Percentiles rank a stretch among this genome's conserved stretches.
Conservation (phyloP, 192 early-diverging fungal genomes). For the Rhizoclosmatium sp. region DNA sequence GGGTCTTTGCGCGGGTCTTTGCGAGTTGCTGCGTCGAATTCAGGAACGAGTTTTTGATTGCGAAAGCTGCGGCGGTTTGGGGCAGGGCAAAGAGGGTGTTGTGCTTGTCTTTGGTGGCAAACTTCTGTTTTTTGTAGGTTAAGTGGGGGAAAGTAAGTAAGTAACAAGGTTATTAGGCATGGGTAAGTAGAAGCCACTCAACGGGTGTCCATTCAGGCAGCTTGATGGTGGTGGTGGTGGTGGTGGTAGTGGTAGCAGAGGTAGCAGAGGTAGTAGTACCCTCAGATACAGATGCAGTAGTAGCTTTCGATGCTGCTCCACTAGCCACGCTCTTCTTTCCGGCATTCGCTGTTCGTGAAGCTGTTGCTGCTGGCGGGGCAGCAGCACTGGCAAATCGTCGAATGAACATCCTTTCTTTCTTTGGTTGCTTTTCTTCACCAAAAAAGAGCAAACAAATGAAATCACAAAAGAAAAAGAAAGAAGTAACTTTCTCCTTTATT, state of each 20-base stretch:
- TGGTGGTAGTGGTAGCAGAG: neutral
- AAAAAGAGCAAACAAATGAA: neutral
- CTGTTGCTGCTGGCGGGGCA: neutral
- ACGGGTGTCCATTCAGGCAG: neutral
- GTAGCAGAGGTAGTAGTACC: neutral
- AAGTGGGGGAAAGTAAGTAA: no score
- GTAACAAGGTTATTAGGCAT: neutral
- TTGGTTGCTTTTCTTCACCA: no score
- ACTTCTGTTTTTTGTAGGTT: neutral
- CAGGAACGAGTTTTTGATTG: slow-evolving; percentile 16
- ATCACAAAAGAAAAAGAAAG: neutral
- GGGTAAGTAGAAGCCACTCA: neutral
- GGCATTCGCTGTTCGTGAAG: no score
- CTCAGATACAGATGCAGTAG: neutral
- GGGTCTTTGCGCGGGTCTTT: neutral
- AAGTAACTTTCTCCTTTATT: neutral
- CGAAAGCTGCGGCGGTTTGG: neutral
- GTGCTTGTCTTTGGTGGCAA: neutral
- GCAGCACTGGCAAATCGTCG: neutral
- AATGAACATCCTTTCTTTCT: no score
- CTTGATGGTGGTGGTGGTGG: no score
- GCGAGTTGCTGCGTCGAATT: neutral
- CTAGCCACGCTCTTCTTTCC: no score
- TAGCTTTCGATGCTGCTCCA: no score
- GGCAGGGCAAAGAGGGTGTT: slow-evolving; percentile 22